phyloP scores from a whole-genome alignment of 2,329 filamentous ascomycete species.

The Sclerotinia trifoliorum region DNA sequence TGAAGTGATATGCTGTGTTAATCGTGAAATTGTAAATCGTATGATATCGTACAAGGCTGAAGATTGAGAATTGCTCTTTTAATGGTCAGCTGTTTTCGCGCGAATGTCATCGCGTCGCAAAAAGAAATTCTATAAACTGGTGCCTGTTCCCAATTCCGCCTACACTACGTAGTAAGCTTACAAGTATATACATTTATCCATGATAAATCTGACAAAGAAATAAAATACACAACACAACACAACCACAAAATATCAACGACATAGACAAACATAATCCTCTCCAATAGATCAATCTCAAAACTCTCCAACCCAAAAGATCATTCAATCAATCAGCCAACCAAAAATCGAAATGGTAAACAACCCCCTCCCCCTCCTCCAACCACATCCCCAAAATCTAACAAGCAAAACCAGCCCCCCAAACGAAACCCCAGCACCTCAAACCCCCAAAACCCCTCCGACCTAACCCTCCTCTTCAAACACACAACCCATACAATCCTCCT shows the following conservation, averaged over 20 bases:
- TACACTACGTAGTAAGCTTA: no score
- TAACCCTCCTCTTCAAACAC: conserved; percentile 71
- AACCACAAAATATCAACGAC: not conserved
- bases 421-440: not conserved
- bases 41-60: not conserved
- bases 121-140: not conserved
- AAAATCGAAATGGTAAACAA: conserved; percentile 11
- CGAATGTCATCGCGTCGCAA: conserved; percentile 9
- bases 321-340: not conserved
- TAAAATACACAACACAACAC: not conserved
- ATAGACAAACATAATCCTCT: no score
- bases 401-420: conserved; percentile 6
- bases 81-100: conserved; percentile 19
- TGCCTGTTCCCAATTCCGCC: not conserved
- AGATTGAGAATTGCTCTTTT: conserved; percentile 1
- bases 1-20: not conserved
- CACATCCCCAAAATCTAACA: not conserved
- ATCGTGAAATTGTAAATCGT: not conserved
- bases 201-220: not conserved
- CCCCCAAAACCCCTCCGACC: conserved; percentile 42
- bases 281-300: no score
- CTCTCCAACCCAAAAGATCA: no score
- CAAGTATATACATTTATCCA: not conserved
- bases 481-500: conserved; percentile 69
- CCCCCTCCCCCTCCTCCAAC: not conserved